Evolutionary conservation across 164 flowering plant species (phyloP).

Genomic region (Sedum album): DNA sequence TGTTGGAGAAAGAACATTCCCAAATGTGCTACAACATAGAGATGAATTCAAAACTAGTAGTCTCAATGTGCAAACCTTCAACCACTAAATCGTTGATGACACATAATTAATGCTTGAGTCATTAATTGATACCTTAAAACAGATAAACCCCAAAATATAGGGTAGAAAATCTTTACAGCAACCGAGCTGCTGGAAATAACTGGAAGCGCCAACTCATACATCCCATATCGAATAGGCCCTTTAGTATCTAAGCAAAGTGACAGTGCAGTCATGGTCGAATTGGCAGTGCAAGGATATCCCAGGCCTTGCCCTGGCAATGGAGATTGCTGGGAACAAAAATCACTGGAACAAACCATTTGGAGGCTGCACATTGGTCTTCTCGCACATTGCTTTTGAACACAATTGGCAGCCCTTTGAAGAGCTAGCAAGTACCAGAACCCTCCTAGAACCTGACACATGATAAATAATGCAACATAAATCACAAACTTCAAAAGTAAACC

Average conservation of each 20-base stretch:
- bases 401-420: slow-evolving; percentile 72
- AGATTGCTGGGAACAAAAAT: slow-evolving; percentile 54
- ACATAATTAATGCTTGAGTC: not conserved
- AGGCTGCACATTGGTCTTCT: slow-evolving; percentile 38
- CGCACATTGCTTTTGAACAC: slow-evolving; percentile 57
- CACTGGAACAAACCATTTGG: slow-evolving; percentile 61
- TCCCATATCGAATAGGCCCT: slow-evolving; percentile 70
- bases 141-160: slow-evolving; percentile 93
- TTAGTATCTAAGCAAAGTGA: slow-evolving; percentile 55
- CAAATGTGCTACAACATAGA: slow-evolving; percentile 62
- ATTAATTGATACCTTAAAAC: slow-evolving; percentile 55
- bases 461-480: not conserved
- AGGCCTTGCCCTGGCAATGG: slow-evolving; percentile 20
- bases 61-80: not conserved
- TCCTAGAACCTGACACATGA: slow-evolving; percentile 66
- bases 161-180: slow-evolving; percentile 76
- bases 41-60: not conserved
- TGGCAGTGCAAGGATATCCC: slow-evolving; percentile 37
- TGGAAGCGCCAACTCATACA: slow-evolving; percentile 76
- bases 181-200: slow-evolving; percentile 80
- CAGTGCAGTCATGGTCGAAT: slow-evolving; percentile 29
- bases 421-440: slow-evolving; percentile 98
- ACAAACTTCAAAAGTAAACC: not conserved
- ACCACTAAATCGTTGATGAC: not conserved
- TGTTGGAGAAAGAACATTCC: slow-evolving; percentile 85